Evolutionary conservation across 208 protist species (phyloP).

Genomic region (Leishmania turanica): DNA sequence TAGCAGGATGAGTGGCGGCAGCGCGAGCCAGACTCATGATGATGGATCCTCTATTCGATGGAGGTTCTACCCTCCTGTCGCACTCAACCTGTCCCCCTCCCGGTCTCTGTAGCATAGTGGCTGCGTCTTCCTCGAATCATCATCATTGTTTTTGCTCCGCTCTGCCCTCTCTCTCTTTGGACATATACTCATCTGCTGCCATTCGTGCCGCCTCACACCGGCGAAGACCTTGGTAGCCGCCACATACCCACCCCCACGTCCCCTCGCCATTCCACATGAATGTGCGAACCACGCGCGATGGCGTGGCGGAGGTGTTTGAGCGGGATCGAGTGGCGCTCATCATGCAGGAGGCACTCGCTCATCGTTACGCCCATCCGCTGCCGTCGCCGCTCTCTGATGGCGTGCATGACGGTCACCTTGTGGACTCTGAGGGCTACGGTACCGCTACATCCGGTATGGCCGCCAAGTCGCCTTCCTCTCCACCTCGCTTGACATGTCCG

Average conservation of each 20-base stretch:
- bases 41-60: not conserved
- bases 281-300: constrained; percentile 40
- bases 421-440: not conserved
- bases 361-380: constrained; percentile 2
- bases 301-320: constrained; percentile 37
- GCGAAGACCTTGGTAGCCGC: not conserved
- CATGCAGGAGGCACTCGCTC: constrained; percentile 14
- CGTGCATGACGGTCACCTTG: not conserved
- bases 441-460: not conserved
- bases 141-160: not conserved
- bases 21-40: not conserved
- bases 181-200: not conserved
- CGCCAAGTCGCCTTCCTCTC: not conserved
- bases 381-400: not conserved
- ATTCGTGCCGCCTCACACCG: not conserved
- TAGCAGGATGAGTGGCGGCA: not conserved
- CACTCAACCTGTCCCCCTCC: not conserved
- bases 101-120: not conserved
- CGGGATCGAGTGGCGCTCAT: not conserved
- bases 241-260: not conserved
- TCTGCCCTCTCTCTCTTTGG: not conserved
- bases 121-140: not conserved
- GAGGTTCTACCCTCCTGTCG: not conserved
- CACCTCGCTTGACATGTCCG: constrained; percentile 16
- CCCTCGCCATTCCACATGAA: constrained; percentile 13